Percentiles rank a stretch among this genome's conserved stretches.
These are phyloP conservation scores for Sporobolomyces roseus DNA, from an alignment of 768 basidiomycete genomes.

Conservation along the genomic window DNA sequence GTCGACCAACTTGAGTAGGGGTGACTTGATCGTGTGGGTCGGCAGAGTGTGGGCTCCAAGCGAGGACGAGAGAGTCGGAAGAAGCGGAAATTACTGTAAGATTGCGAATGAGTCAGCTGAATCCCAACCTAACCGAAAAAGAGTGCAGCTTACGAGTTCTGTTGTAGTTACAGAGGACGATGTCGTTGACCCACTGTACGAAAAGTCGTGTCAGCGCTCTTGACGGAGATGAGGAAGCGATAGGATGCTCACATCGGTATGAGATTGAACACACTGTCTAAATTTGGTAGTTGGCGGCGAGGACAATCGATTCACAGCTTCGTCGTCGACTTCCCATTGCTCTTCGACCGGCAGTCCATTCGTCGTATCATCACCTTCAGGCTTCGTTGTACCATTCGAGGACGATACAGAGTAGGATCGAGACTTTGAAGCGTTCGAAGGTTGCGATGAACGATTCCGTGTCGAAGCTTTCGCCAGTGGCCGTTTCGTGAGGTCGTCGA, in stretches of 20 bases:
- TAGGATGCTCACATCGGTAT: constrained; percentile 55
- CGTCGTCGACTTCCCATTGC: constrained; percentile 72
- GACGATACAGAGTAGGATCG: constrained; percentile 1
- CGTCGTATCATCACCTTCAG: background rate
- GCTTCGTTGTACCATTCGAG: constrained; percentile 12
- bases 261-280: constrained; percentile 80
- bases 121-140: background rate
- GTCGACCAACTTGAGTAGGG: constrained; percentile 58
- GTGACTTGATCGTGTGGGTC: constrained; percentile 41
- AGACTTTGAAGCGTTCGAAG: background rate
- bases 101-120: background rate
- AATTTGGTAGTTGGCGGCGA: constrained; percentile 57
- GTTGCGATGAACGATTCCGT: background rate
- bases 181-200: constrained; percentile 85
- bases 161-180: constrained; percentile 83
- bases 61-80: constrained; percentile 88
- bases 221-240: background rate
- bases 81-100: constrained; percentile 78
- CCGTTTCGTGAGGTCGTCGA: constrained; percentile 1
- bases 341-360: constrained; percentile 60
- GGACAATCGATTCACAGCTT: constrained; percentile 48
- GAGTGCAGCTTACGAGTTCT: constrained; percentile 63
- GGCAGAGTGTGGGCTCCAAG: constrained; percentile 76
- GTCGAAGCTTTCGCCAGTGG: constrained; percentile 6
- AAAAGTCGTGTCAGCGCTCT: background rate